Percentiles rank a stretch among this genome's conserved stretches.
Evolutionary conservation across 2,329 filamentous ascomycete genomes (phyloP).

Genomic region (Fusarium metavorans): DNA sequence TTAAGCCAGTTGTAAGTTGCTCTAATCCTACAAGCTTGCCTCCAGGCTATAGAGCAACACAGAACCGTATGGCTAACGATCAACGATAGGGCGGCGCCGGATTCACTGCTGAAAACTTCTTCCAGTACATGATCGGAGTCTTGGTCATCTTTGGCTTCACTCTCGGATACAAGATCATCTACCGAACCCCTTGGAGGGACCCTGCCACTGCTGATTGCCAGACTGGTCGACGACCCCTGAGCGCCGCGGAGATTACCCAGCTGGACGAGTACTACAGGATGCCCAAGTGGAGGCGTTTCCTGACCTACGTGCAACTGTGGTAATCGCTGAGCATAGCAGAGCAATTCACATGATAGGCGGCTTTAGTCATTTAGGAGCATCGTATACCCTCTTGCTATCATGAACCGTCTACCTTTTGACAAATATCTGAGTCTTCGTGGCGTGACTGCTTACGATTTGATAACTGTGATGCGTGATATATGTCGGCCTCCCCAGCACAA

Average conservation of each 20-base stretch:
- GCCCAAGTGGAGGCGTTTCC: slow-evolving; percentile 35
- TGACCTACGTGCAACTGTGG: slow-evolving; percentile 37
- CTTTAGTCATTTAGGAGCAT: neutral
- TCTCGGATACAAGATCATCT: slow-evolving; percentile 33
- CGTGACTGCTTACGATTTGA: neutral
- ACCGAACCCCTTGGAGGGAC: slow-evolving; percentile 33
- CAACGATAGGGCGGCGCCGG: neutral
- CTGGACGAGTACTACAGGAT: slow-evolving; percentile 30
- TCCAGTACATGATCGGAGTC: slow-evolving; percentile 34
- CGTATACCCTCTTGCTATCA: neutral
- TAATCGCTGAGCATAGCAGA: neutral
- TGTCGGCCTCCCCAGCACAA: no score
- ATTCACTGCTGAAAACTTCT: slow-evolving; percentile 34
- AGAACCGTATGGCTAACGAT: neutral
- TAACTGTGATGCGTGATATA: neutral
- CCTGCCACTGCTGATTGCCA: slow-evolving; percentile 31
- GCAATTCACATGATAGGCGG: neutral
- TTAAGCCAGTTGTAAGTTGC: slow-evolving; percentile 18
- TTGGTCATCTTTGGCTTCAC: slow-evolving; percentile 37
- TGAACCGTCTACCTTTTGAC: neutral
- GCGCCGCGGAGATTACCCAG: slow-evolving; percentile 30
- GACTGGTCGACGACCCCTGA: slow-evolving; percentile 27
- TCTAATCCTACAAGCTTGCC: neutral
- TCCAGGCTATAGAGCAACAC: neutral
- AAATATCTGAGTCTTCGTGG: neutral